A percentile compares a stretch with the other conserved stretches of the same genome.
Evolutionary conservation across 2,329 filamentous ascomycete species (phyloP).

Genomic region (Stemphylium beticola): DNA sequence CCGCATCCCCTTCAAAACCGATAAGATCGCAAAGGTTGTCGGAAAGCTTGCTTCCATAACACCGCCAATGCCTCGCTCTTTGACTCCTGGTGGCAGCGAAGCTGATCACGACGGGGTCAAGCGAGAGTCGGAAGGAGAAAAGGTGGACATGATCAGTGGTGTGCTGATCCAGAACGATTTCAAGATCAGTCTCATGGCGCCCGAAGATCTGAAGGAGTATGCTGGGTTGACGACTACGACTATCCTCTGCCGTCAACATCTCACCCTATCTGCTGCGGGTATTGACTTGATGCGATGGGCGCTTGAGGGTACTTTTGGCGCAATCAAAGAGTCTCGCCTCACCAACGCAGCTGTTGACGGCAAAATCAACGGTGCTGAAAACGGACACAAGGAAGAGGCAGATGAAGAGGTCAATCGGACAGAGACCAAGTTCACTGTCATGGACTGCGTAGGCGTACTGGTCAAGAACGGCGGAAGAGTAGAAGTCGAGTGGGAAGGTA

Average conservation of each 20-base stretch:
- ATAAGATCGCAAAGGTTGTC: conserved; percentile 95
- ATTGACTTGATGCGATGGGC: conserved; percentile 93
- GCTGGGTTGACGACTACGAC: conserved; percentile 96
- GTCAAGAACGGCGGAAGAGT: conserved; percentile 79
- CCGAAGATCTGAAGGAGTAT: conserved; percentile 93
- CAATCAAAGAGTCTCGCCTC: conserved; percentile 59
- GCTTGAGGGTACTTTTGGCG: conserved; percentile 90
- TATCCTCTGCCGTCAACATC: conserved; percentile 88
- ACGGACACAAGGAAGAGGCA: conserved; percentile 58
- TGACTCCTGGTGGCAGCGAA: conserved; percentile 43
- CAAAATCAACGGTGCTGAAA: conserved; percentile 49
- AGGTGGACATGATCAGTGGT: conserved; percentile 73
- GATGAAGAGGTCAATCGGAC: conserved; percentile 68
- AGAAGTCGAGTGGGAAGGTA: conserved; percentile 96
- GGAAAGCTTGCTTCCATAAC: conserved; percentile 86
- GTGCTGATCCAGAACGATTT: conserved; percentile 98
- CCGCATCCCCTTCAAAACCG: conserved; percentile 90
- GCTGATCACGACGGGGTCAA: conserved; percentile 19
- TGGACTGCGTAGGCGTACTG: conserved; percentile 88
- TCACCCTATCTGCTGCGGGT: conserved; percentile 86
- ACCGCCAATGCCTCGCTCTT: conserved; percentile 59
- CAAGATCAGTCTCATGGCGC: conserved; percentile 95
- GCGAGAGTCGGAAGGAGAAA: conserved; percentile 26
- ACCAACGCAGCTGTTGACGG: conserved; percentile 41
- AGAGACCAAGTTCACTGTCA: conserved; percentile 69